Percentiles rank a stretch among this genome's conserved stretches.
phyloP scores from a whole-genome alignment of 768 basidiomycete genomes.

The Boletales sp. region DNA sequence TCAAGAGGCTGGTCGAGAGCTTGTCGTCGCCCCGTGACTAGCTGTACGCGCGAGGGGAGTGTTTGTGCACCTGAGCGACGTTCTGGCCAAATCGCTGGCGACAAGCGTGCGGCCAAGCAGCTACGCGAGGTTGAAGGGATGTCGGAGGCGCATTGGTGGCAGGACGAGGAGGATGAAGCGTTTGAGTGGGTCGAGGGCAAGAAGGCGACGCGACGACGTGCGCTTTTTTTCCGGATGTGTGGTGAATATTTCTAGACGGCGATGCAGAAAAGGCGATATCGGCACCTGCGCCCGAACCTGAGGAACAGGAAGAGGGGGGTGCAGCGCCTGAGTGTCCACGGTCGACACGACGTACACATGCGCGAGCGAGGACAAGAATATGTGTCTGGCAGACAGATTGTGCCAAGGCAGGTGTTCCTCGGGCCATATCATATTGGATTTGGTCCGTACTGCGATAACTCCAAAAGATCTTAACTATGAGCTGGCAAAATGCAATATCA shows the following conservation, averaged over 20 bases:
- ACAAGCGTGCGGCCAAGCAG: constrained; percentile 72
- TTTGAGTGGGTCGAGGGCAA: constrained; percentile 83
- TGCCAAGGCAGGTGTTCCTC: too few species aligned
- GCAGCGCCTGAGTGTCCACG: not conserved
- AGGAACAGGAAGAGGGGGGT: not conserved
- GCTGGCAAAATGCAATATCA: too few species aligned
- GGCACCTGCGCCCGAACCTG: constrained; percentile 13
- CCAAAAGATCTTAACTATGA: too few species aligned
- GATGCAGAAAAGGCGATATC: constrained; percentile 29
- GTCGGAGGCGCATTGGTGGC: constrained; percentile 72
- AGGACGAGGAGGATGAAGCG: constrained; percentile 88
- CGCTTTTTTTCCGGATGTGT: constrained; percentile 5
- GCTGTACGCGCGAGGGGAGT: constrained; percentile 83
- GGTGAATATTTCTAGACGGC: constrained; percentile 9
- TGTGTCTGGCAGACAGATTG: too few species aligned
- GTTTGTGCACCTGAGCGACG: constrained; percentile 80
- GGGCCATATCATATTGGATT: too few species aligned
- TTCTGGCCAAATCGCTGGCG: constrained; percentile 84
- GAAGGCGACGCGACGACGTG: constrained; percentile 60
- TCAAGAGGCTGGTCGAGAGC: constrained; percentile 94
- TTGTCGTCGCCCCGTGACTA: constrained; percentile 94
- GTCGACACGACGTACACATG: constrained; percentile 5
- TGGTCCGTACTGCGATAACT: too few species aligned
- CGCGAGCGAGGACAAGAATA: constrained; percentile 1
- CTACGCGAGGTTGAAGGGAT: constrained; percentile 93